phyloP scores from a whole-genome alignment of 495 filamentous ascomycete genomes.

The Recurvomyces mirabilis region DNA sequence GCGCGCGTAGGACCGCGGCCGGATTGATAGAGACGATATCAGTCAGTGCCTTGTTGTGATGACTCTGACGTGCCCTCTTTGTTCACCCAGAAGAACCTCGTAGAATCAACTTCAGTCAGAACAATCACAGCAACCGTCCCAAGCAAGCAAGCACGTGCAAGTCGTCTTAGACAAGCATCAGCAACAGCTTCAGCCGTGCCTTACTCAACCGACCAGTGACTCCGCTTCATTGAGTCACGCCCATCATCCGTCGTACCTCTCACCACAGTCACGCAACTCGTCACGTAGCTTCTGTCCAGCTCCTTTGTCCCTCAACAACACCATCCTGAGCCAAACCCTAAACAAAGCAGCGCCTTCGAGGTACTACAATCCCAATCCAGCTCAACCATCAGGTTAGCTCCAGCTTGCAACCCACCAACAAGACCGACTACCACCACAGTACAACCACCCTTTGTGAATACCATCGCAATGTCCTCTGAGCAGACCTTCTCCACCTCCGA shows the following conservation, averaged over 20 bases:
- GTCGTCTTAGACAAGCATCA: background rate
- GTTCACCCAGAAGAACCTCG: background rate
- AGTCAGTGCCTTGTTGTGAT: no score
- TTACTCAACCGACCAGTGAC: conserved; percentile 4
- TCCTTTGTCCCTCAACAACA: conserved; percentile 5
- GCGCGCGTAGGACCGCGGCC: no score
- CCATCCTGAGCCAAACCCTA: background rate
- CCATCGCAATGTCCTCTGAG: conserved; percentile 26
- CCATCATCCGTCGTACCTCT: background rate
- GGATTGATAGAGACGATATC: no score
- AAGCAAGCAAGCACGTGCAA: background rate
- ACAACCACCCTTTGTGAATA: background rate
- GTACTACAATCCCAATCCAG: no score
- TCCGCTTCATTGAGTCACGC: conserved; percentile 6
- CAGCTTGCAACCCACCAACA: background rate
- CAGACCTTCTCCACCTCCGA: conserved; percentile 31
- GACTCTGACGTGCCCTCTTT: background rate
- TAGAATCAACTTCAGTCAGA: background rate
- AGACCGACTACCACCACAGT: background rate
- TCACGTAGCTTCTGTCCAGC: background rate
- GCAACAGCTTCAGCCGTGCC: background rate
- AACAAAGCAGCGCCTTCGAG: background rate
- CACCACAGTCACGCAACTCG: background rate
- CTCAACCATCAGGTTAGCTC: background rate
- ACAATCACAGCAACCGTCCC: background rate